A percentile compares a stretch with the other conserved stretches of the same genome.
Conservation (phyloP, 1,284 basidiomycete species). For the Marasmius oreades region DNA sequence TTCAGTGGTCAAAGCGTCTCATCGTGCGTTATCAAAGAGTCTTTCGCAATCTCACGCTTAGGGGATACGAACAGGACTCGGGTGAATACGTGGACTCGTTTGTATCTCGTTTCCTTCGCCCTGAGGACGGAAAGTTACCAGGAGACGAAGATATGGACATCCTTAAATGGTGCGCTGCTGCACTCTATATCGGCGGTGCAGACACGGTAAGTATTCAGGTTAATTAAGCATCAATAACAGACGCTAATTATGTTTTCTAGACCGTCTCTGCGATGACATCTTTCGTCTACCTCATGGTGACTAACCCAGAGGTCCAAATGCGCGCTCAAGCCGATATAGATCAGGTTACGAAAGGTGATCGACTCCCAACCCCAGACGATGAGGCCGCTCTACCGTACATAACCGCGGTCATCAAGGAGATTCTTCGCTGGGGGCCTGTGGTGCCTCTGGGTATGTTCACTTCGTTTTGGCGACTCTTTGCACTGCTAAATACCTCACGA, state of each 20-base stretch:
- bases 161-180: constrained; percentile 30
- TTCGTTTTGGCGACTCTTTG: too few relatives aligned
- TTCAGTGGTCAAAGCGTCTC: constrained; percentile 30
- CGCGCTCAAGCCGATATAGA: constrained; percentile 32
- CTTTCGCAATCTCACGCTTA: background rate
- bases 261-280: constrained; percentile 38
- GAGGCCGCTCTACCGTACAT: constrained; percentile 30
- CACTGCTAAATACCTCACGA: too few relatives aligned
- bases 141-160: constrained; percentile 27
- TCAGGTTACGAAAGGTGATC: constrained; percentile 21
- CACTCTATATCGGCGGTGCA: constrained; percentile 39
- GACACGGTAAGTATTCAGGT: constrained; percentile 34
- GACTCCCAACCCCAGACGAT: constrained; percentile 32
- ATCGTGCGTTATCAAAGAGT: constrained; percentile 22
- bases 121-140: constrained; percentile 20
- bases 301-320: constrained; percentile 35
- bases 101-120: constrained; percentile 30
- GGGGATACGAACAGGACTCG: constrained; percentile 20
- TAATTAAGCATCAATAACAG: constrained; percentile 3
- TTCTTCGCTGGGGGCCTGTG: constrained; percentile 32
- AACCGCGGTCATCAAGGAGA: constrained; percentile 32
- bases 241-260: constrained; percentile 19
- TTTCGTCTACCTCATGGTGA: constrained; percentile 33
- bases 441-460: constrained; percentile 21
- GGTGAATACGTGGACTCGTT: constrained; percentile 34